phyloP scores from a whole-genome alignment of 805 yeast genomes.

The Blastobotrys peoriensis region DNA sequence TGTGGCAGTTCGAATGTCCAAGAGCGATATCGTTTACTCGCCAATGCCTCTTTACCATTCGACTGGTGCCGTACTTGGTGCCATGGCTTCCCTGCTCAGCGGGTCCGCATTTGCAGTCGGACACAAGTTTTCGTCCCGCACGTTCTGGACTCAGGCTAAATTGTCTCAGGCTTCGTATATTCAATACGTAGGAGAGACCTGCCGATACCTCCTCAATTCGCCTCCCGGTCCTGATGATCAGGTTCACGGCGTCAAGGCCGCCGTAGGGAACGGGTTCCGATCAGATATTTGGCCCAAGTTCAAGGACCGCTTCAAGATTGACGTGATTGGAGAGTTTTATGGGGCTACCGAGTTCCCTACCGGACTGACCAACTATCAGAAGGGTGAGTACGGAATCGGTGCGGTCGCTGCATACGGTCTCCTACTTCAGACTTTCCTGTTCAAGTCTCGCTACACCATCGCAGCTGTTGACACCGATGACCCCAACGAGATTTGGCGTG shows the following conservation, averaged over 20 bases:
- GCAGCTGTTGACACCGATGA: constrained; percentile 79
- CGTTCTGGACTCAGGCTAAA: constrained; percentile 86
- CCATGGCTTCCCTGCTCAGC: constrained; percentile 44
- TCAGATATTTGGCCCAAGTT: constrained; percentile 82
- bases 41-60: constrained; percentile 96
- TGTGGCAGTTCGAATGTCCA: constrained; percentile 53
- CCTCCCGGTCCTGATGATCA: constrained; percentile 56
- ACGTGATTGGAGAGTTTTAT: constrained; percentile 81
- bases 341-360: constrained; percentile 92
- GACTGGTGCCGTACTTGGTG: constrained; percentile 83
- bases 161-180: constrained; percentile 67
- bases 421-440: constrained; percentile 25
- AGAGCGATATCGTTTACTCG: constrained; percentile 60
- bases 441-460: constrained; percentile 40
- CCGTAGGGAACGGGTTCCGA: constrained; percentile 88
- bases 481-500: constrained; percentile 62
- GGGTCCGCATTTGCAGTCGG: constrained; percentile 79
- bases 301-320: constrained; percentile 68
- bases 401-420: constrained; percentile 78
- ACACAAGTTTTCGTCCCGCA: constrained; percentile 72
- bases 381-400: constrained; percentile 76
- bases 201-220: constrained; percentile 72
- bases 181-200: constrained; percentile 93
- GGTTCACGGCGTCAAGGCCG: constrained; percentile 55
- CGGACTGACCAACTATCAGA: constrained; percentile 75